Base-by-base conservation (phyloP, 768 basidiomycete genomes). In the Punctularia strigosozonata region DNA sequence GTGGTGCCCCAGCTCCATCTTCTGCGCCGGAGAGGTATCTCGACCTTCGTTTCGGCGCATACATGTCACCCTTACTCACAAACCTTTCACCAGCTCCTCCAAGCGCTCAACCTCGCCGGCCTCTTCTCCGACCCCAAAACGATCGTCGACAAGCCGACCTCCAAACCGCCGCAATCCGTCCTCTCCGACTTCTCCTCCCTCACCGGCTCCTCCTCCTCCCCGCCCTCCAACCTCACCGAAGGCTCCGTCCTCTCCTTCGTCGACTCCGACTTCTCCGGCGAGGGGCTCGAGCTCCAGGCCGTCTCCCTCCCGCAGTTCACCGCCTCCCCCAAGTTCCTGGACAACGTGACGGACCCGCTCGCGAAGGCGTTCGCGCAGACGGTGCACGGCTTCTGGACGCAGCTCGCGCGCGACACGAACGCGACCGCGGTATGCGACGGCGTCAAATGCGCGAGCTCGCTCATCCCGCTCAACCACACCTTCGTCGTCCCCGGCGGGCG, bases 391-490 rank as follows among this genome's bases (percentile, higher is more conserved):
- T 91, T 78, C 58, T 97, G 92, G 92, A 67, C 72, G 0, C 71
- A 80, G 39, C 71, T 97, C 5, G 79, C 83, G 40, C 64, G 87
- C 24, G 66, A 64, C 2, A 91, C 89, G 4, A 89, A 94, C 46
- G 50, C 65, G 14, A 73, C 78, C 2, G 64, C 70, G 1, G 54
- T 89, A 6, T 95, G 87, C 55, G 56, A 59, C 8, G 66, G 61
- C 15, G 68, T 63, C 14, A 42, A 55, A 21, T 97, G 91, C 54
- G 83, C 88, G 57, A 84, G 87, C 56, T 69, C 82, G 0, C 61
- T 95, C 35, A 90, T 95, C 45, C 89, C 90, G 2, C 64, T 95
- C 35, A 95, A 95, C 51, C 73, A 92, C 51, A 89, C 85, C 0
- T 88, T 95, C 49, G 84, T 92, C 18, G 71, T 95, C 25, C 91